Percentiles rank a stretch among this genome's conserved stretches.
These are phyloP conservation scores for Neurospora sp. DNA, from an alignment of 495 filamentous ascomycete species.

Conservation along the genomic window DNA sequence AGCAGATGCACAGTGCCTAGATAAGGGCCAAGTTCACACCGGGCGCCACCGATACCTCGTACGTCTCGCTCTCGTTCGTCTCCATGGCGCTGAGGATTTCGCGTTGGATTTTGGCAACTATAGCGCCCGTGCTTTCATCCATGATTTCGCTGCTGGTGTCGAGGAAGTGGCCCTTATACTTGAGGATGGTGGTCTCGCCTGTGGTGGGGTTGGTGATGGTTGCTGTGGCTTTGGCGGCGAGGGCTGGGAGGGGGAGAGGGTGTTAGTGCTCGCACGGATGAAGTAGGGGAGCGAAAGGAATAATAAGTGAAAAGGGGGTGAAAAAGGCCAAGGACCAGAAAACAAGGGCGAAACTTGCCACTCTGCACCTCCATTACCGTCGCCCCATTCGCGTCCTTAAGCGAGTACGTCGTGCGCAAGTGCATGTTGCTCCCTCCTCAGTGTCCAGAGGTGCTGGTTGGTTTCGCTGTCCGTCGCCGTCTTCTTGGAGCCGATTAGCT, in stretches of 20 bases:
- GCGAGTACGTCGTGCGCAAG: conserved; percentile 39
- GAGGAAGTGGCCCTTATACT: conserved; percentile 36
- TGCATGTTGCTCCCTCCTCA: conserved; percentile 41
- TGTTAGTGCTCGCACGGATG: not conserved
- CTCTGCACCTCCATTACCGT: conserved; percentile 43
- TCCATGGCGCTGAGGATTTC: conserved; percentile 33
- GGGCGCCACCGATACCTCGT: conserved; percentile 48
- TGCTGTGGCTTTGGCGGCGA: conserved; percentile 36
- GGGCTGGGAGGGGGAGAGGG: conserved; percentile 18
- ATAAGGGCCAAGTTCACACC: conserved; percentile 50
- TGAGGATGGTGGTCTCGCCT: conserved; percentile 25
- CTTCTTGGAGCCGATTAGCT: conserved; percentile 28
- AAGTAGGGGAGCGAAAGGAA: not conserved
- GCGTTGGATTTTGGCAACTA: conserved; percentile 46
- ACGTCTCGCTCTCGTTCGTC: conserved; percentile 17
- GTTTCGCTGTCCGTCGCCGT: conserved; percentile 37
- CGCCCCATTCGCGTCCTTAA: conserved; percentile 27
- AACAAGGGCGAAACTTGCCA: conserved; percentile 23
- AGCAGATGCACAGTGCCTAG: conserved; percentile 49
- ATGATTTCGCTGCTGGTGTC: conserved; percentile 39
- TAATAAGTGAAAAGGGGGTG: not conserved
- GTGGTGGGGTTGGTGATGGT: conserved; percentile 34
- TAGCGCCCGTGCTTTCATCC: conserved; percentile 28
- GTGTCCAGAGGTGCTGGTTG: conserved; percentile 42
- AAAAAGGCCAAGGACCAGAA: not conserved